These are phyloP conservation scores for Nicotiana rustica DNA, from an alignment of 305 asterid genomes.

Conservation along the genomic window DNA sequence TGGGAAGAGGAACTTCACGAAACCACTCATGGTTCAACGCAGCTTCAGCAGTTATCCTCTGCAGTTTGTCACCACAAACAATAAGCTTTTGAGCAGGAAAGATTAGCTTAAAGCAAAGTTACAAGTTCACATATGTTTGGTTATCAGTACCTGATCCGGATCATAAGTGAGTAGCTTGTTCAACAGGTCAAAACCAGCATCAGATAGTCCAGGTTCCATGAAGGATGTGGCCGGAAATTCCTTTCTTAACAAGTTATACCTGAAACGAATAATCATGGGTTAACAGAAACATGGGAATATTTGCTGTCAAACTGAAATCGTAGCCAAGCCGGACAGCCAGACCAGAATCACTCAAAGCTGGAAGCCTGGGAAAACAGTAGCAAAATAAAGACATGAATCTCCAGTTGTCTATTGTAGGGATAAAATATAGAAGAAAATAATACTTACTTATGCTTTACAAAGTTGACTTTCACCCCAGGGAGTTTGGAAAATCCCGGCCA, in stretches of 20 bases:
- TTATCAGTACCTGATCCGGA: slow-evolving; percentile 75
- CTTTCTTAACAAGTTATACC: slow-evolving; percentile 71
- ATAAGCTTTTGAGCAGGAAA: slow-evolving; percentile 9
- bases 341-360: slow-evolving; percentile 86
- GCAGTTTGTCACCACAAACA: slow-evolving; percentile 39
- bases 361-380: slow-evolving; percentile 81
- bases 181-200: slow-evolving; percentile 82
- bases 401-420: slow-evolving; percentile 30
- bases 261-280: slow-evolving; percentile 57
- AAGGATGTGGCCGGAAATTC: slow-evolving; percentile 77
- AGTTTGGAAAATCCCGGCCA: slow-evolving; percentile 86
- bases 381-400: slow-evolving; percentile 62
- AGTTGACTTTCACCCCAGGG: slow-evolving; percentile 72
- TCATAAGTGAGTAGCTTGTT: slow-evolving; percentile 79
- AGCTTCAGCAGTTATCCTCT: slow-evolving; percentile 76
- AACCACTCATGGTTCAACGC: slow-evolving; percentile 86
- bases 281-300: slow-evolving; percentile 56
- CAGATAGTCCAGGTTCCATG: slow-evolving; percentile 72
- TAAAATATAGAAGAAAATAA: slow-evolving; percentile 42
- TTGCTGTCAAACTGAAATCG: slow-evolving; percentile 68
- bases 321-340: slow-evolving; percentile 72
- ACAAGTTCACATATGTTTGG: slow-evolving; percentile 4
- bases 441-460: slow-evolving; percentile 72
- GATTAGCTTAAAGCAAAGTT: not conserved
- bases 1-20: slow-evolving; percentile 87